Evolutionary conservation across 352 stramenopile genomes (phyloP).

Genomic region (Pythium oligandrum): DNA sequence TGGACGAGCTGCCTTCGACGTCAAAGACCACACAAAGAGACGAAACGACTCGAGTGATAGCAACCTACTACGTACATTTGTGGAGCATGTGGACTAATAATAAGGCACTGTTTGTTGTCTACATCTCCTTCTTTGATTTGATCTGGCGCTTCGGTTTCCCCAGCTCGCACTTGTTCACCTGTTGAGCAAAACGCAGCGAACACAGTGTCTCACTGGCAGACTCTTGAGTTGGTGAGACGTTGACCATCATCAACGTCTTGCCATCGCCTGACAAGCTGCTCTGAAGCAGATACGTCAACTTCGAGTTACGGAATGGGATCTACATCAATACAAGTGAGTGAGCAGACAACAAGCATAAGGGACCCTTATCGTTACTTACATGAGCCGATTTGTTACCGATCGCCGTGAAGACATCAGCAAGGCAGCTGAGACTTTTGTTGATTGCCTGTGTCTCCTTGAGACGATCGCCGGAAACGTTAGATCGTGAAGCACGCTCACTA

Average conservation of each 20-base stretch:
- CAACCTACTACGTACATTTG: too few species aligned
- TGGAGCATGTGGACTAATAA: slow-evolving; percentile 9
- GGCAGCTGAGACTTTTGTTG: slow-evolving; percentile 98
- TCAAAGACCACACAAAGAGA: neutral
- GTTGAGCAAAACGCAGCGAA: slow-evolving; percentile 95
- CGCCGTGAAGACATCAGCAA: slow-evolving; percentile 98
- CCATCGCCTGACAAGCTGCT: slow-evolving; percentile 96
- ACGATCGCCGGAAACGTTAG: slow-evolving; percentile 86
- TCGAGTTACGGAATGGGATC: slow-evolving; percentile 98
- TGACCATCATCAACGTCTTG: slow-evolving; percentile 99
- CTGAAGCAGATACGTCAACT: slow-evolving; percentile 98
- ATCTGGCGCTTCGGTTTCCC: slow-evolving; percentile 93
- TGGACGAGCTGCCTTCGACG: neutral
- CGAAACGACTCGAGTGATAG: neutral
- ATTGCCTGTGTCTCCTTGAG: slow-evolving; percentile 97
- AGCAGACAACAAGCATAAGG: too few species aligned
- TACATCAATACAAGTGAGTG: slow-evolving; percentile 11
- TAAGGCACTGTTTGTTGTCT: slow-evolving; percentile 3
- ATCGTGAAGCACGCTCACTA: slow-evolving; percentile 75
- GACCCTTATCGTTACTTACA: slow-evolving; percentile 31
- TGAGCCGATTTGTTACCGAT: slow-evolving; percentile 95
- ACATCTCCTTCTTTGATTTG: slow-evolving; percentile 62
- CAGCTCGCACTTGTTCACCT: slow-evolving; percentile 97
- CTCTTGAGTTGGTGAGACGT: slow-evolving; percentile 93
- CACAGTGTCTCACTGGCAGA: slow-evolving; percentile 96